phyloP scores from a whole-genome alignment of 2,329 filamentous ascomycete species.

The Fusarium sp. region DNA sequence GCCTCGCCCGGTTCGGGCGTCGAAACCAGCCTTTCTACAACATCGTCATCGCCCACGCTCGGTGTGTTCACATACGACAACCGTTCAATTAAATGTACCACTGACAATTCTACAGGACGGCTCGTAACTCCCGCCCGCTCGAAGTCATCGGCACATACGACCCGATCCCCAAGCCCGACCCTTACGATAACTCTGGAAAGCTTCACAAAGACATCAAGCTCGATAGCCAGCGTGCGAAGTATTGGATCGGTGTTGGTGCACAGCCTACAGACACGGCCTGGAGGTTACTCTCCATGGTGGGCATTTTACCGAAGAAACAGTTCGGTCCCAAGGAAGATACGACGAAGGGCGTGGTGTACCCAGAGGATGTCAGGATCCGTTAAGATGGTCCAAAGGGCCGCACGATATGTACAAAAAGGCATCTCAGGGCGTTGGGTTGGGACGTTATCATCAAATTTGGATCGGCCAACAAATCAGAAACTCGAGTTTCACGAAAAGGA shows the following conservation, averaged over 20 bases:
- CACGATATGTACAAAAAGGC: slow-evolving; percentile 48
- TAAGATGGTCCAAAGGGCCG: slow-evolving; percentile 37
- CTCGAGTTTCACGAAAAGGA: not conserved
- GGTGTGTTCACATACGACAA: slow-evolving; percentile 66
- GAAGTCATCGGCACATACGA: slow-evolving; percentile 91
- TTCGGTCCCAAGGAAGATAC: slow-evolving; percentile 51
- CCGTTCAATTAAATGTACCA: slow-evolving; percentile 5
- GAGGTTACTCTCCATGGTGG: slow-evolving; percentile 85
- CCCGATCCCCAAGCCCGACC: slow-evolving; percentile 72
- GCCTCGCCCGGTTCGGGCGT: slow-evolving; percentile 92
- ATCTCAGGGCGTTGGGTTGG: slow-evolving; percentile 49
- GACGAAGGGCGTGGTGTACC: slow-evolving; percentile 45
- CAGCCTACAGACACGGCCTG: slow-evolving; percentile 93
- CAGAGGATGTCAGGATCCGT: slow-evolving; percentile 49
- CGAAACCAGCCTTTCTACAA: slow-evolving; percentile 94
- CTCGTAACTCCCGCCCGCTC: slow-evolving; percentile 87
- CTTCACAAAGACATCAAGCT: slow-evolving; percentile 93
- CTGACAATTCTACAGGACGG: slow-evolving; percentile 69
- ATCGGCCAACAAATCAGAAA: slow-evolving; percentile 12
- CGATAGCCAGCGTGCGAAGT: slow-evolving; percentile 83
- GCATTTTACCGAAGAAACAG: slow-evolving; percentile 56
- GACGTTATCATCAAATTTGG: slow-evolving; percentile 20
- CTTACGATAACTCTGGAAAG: slow-evolving; percentile 71
- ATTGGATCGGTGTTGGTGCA: slow-evolving; percentile 97
- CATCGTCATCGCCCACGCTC: slow-evolving; percentile 93